Base-by-base conservation (phyloP, 176 grass and related monocot species). In the Tillandsia leiboldiana region DNA sequence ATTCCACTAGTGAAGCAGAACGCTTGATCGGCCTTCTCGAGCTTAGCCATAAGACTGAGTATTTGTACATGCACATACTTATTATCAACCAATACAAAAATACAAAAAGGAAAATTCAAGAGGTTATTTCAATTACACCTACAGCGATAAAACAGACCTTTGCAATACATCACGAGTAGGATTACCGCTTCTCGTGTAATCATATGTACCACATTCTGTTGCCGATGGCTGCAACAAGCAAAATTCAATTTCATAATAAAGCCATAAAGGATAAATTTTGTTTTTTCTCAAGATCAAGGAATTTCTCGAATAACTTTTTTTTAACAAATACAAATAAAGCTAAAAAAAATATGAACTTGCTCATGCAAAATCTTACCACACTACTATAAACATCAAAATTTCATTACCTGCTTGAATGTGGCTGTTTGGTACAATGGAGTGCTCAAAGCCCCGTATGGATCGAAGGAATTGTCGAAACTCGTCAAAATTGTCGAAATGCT, bases 1-100 rank as follows among this genome's bases (percentile, higher is more conserved):
- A 97, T 97, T 50, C 94, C 94, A 81, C 89, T 97, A 58, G 89
- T 90, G 84, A 97, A 97, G 79, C 94, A 97, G 84, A 97, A 92
- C 72, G 94, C 94, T 68, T 85, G 77, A 65, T 97, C 94, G 12
- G 94, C 94, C 80, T 97, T 97, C 79, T 97, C 94, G 64, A 97
- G 82, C 82, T 92, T 90, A 68, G 84, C 89, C 82, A 97, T 97
- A 64, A 97, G 75, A 67, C 94, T 97, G 69, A 75, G 80, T 15
- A 75, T 59, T 53, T 27, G 50, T 17, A 12, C 8, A 27, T 50
- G 7, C 58, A 63, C 51, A 67, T 66, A 70, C 66, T 79, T 65
- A 73, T 87, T 20, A 84, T 26, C 33, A 29, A 47, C 50, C 52
- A 26, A 48, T 64, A 15, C 75, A 66, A 23, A 78, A 57, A 57